A percentile compares a stretch with the other conserved stretches of the same genome.
Conservation (phyloP, 331 rosid genomes). For the Dryas integrifolia region DNA sequence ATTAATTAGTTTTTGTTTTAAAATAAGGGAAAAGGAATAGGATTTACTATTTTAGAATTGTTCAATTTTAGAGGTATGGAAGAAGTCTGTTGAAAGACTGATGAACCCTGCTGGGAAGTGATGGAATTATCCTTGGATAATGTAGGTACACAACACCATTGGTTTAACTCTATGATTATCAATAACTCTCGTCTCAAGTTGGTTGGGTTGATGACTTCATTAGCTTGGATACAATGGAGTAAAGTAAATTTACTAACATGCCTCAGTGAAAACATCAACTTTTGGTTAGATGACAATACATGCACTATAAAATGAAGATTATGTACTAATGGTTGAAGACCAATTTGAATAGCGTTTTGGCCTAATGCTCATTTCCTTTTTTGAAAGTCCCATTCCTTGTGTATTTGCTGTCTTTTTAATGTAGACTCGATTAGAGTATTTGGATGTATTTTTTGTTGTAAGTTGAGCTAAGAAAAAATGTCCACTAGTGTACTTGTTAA, state of each 20-base stretch:
- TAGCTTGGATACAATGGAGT: background rate
- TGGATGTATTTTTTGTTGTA: background rate
- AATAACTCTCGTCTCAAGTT: background rate
- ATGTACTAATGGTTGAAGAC: background rate
- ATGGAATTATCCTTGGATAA: background rate
- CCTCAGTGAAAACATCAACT: background rate
- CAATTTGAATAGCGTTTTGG: background rate
- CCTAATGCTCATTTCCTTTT: background rate
- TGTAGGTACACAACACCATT: background rate
- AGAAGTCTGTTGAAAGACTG: background rate
- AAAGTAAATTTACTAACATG: background rate
- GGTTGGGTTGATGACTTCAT: background rate
- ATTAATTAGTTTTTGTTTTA: background rate
- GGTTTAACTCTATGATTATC: background rate
- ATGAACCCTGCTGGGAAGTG: background rate
- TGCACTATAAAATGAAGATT: background rate
- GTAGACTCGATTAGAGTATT: background rate
- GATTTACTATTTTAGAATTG: background rate
- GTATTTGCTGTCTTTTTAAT: background rate
- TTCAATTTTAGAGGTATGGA: background rate
- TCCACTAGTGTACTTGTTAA: background rate
- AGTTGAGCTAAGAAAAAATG: background rate
- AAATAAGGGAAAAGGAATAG: background rate
- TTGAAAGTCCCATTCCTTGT: background rate
- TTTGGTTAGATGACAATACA: background rate